Evolutionary conservation across 257 asterid genomes (phyloP).

Genomic region (Fraxinus anomala): DNA sequence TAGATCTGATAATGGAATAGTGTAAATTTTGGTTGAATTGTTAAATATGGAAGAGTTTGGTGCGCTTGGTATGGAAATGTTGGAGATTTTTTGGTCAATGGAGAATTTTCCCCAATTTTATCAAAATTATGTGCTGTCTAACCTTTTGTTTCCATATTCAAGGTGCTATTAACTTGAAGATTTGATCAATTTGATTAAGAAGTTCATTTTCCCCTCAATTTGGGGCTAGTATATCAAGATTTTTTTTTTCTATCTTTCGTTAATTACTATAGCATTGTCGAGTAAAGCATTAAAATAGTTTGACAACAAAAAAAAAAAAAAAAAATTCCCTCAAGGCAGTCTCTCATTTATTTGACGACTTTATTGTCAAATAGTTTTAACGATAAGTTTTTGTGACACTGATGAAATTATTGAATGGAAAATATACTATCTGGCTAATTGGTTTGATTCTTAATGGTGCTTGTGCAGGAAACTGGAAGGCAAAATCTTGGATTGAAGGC

Average conservation of each 20-base stretch:
- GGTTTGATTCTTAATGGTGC: slow-evolving; percentile 12
- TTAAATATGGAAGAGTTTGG: slow-evolving; percentile 18
- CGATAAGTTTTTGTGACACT: neutral
- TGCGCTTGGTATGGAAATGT: slow-evolving; percentile 17
- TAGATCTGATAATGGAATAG: slow-evolving; percentile 40
- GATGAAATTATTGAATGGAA: neutral
- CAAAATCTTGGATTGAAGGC: slow-evolving; percentile 39
- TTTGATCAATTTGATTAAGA: neutral
- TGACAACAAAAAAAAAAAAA: too few species aligned
- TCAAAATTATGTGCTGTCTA: neutral
- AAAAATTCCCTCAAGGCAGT: neutral
- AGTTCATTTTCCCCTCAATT: neutral
- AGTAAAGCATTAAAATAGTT: neutral
- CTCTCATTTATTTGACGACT: neutral
- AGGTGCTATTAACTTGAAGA: neutral
- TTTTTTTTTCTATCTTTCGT: neutral
- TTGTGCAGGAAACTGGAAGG: slow-evolving; percentile 33
- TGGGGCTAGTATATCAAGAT: neutral
- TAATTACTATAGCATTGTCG: neutral
- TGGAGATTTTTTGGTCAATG: slow-evolving; percentile 13
- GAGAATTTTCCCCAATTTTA: neutral
- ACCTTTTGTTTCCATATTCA: neutral
- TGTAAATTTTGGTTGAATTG: slow-evolving; percentile 22
- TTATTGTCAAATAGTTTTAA: neutral
- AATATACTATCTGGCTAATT: neutral